These are phyloP conservation scores for Trichosanthes truncata DNA, from an alignment of 306 rosid genomes.

Conservation along the genomic window DNA sequence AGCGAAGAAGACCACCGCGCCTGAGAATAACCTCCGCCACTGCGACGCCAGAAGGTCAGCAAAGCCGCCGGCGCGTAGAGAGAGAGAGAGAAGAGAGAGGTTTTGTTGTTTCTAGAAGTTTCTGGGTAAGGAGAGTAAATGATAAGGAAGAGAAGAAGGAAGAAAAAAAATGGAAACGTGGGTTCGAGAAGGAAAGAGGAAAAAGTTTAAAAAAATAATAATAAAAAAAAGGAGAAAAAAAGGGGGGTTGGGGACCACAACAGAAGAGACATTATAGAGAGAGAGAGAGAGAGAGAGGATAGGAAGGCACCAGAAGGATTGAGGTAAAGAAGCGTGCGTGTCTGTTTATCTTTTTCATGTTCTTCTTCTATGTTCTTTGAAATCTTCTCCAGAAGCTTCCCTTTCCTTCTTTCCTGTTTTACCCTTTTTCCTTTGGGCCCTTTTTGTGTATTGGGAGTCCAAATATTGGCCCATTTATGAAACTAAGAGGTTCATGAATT, in stretches of 20 bases:
- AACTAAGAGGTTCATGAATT: no score
- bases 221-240: background rate
- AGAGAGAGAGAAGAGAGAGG: conserved; percentile 9
- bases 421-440: background rate
- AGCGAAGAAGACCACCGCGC: background rate
- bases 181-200: conserved; percentile 43
- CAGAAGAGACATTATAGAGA: background rate
- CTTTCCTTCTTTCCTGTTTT: background rate
- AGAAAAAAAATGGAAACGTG: conserved; percentile 22
- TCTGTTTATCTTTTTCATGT: background rate
- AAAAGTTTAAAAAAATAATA: background rate
- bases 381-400: conserved; percentile 58
- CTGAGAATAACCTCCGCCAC: background rate
- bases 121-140: conserved; percentile 25
- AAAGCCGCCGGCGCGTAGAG: background rate
- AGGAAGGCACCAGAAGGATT: conserved; percentile 41
- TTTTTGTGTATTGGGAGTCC: background rate
- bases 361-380: background rate
- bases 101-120: conserved; percentile 74
- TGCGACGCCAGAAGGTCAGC: background rate
- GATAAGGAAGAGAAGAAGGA: conserved; percentile 8
- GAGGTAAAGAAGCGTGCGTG: background rate
- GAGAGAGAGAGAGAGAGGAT: conserved; percentile 1
- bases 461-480: background rate
- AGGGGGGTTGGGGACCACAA: conserved; percentile 23